Conservation (phyloP, 257 asterid genomes). For the Eustoma russellianum region DNA sequence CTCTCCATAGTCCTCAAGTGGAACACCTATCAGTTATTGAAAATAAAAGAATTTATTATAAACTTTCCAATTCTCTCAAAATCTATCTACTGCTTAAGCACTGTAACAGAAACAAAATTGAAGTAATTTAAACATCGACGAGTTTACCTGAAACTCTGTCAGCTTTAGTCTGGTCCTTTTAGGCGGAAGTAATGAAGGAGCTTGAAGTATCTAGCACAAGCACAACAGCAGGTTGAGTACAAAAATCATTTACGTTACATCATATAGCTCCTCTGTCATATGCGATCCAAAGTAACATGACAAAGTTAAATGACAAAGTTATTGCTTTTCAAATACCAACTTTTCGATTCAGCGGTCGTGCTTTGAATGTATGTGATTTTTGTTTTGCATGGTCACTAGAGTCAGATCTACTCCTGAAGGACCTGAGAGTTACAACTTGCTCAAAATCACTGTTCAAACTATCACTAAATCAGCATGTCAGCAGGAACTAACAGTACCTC, state of each 20-base stretch:
- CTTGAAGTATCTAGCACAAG: slow-evolving; percentile 28
- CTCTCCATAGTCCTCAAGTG: slow-evolving; percentile 49
- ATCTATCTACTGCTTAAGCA: background rate
- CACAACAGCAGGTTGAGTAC: background rate
- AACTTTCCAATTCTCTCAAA: too few relatives aligned
- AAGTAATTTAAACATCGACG: background rate
- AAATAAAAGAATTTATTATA: background rate
- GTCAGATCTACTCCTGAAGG: slow-evolving; percentile 36
- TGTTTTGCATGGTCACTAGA: slow-evolving; percentile 36
- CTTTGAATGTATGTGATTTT: slow-evolving; percentile 23
- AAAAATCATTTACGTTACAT: background rate
- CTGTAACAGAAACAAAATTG: too few relatives aligned
- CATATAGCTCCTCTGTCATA: slow-evolving; percentile 1
- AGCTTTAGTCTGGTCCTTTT: slow-evolving; percentile 34
- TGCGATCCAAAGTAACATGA: slow-evolving; percentile 1
- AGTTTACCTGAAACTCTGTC: slow-evolving; percentile 50
- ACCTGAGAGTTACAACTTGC: slow-evolving; percentile 26
- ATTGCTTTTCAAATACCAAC: slow-evolving; percentile 30
- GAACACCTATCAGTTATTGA: slow-evolving; percentile 30
- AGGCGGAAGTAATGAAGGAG: slow-evolving; percentile 25
- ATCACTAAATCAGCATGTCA: slow-evolving; percentile 2
- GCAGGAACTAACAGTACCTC: slow-evolving; percentile 25
- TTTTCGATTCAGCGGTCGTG: slow-evolving; percentile 44
- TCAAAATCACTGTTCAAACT: background rate
- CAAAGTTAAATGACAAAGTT: background rate